Evolutionary conservation across 192 early-diverging fungal genomes (phyloP), one percentile per base, ranked within the genome.

Genomic region (Backusella westeae): DNA sequence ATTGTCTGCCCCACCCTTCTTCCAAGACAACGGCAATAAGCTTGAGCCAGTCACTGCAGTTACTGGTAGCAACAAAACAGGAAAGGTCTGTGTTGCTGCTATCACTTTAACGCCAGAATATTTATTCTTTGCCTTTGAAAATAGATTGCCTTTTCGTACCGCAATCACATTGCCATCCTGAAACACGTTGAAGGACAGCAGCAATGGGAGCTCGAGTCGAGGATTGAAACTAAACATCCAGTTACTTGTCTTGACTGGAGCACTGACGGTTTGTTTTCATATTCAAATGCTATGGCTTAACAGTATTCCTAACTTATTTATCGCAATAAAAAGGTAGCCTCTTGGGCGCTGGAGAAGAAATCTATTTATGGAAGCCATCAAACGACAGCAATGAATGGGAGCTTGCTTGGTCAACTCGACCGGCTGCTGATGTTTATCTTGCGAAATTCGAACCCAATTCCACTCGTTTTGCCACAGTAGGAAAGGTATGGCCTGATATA

Each of bases 381-480:
- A 41, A 8, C 17, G 41, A 75, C 42, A 46, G 1, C 34, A 42
- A 41, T 17, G 21, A 49, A 29, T 72, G 69, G 71, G 36, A 73
- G 19, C 26, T 67, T 34, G 26, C 49, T 34, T 76, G 77, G 56
- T 63, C 10, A 12, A 70, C 29, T 69, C 52, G 82, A 23, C 84
- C 82, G 23, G 80, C 82, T 1, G 67, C 82, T 8, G 66, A 78
- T 42, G 76, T 87, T 46, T 83, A 82, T 41, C 71, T 82, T 17
- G 86, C 84, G 6, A 81, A 90, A 41, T 90, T 92, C 75, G 90
- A 91, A 15, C 89, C 91, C 15, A 87, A 87, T 41, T 84, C 85
- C 21, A 82, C 74, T 17, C 73, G 91, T 65, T 90, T 93, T 82
- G 90, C 92, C 19, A 88, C 91, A 1, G 77, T 89, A 52, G 85